Conservation (phyloP, 2,329 filamentous ascomycete genomes). For the Apiospora hydei region DNA sequence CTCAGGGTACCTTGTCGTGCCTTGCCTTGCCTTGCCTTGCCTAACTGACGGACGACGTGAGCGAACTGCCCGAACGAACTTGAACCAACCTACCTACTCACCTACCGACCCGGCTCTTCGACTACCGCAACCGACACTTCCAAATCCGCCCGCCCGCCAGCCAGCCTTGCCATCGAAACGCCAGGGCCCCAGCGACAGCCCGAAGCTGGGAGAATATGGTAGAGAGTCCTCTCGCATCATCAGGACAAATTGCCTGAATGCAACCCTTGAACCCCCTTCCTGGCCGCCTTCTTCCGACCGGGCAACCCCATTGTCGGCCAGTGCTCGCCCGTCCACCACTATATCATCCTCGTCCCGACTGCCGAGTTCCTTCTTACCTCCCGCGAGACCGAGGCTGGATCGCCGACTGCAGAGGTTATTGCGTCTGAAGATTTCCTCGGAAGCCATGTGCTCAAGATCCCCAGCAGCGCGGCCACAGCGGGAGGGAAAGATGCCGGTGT, state of each 20-base stretch:
- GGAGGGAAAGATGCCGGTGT: constrained; percentile 61
- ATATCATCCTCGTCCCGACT: constrained; percentile 91
- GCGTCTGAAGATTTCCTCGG: constrained; percentile 92
- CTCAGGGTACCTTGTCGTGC: constrained; percentile 15
- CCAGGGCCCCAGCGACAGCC: constrained; percentile 7
- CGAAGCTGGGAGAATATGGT: constrained; percentile 17
- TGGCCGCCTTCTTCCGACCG: constrained; percentile 93
- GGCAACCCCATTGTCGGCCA: constrained; percentile 84
- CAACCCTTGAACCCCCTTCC: constrained; percentile 98
- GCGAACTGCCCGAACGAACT: not conserved
- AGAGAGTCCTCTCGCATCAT: constrained; percentile 19
- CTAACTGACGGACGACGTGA: constrained; percentile 16
- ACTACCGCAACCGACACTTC: not conserved
- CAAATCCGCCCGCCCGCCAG: not conserved
- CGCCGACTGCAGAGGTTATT: constrained; percentile 79
- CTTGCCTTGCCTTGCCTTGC: not conserved
- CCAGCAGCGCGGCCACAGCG: constrained; percentile 56
- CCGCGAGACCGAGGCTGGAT: constrained; percentile 85
- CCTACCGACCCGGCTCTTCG: not conserved
- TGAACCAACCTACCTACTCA: not conserved
- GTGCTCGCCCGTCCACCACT: constrained; percentile 89
- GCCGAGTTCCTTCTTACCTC: constrained; percentile 90
- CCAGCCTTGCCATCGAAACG: constrained; percentile 1
- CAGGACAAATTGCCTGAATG: constrained; percentile 70
- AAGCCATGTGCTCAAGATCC: constrained; percentile 93